Base-by-base conservation (phyloP, 2,329 filamentous ascomycete genomes). In the Claviceps pusilla region DNA sequence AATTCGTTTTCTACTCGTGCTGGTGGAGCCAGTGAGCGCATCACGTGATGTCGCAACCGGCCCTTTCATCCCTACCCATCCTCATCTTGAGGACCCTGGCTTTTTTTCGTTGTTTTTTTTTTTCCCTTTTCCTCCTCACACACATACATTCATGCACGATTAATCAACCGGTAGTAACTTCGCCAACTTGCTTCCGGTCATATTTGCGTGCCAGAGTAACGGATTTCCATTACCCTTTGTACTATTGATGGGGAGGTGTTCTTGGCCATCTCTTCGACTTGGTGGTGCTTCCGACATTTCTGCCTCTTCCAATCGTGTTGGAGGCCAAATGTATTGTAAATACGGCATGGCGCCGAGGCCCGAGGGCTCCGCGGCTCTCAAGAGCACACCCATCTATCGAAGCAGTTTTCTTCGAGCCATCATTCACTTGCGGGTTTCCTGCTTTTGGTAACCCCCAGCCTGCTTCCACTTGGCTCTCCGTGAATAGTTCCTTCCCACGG, bases 171-270 rank as follows among this genome's bases (percentile, higher is more conserved):
- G 69, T 70, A 64, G 69, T 64, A 67, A 76, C 62, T 28, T 71
- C 67, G 55, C 65, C 69, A 67, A 78, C 73, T 77, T 70, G 64
- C 67, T 71, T 63, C 71, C 72, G 76, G 77, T 80, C 77, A 80
- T 76, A 79, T 78, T 77, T 76, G 68, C 69, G 74, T 79, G 77
- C 76, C 64, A 80, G 76, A 80, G 56, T 57, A 71, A 76, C 58
- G 63, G 66, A 64, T 56, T 61, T 62, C 56, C 58, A 56, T 58
- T 60, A 57, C 60, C 58, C 55, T 61, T 56, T 56, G 62, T 61
- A 58, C 28, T 59, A 57, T 58, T 54, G 53, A 42, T 53, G 59
- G 56, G 57, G 55, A 59, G 60, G 55, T 51, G 54, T 45, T 37
- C 31, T 41, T 45, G 46, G 39, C 49, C 52, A 55, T 59, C 57